A percentile compares a stretch with the other conserved stretches of the same genome.
Evolutionary conservation across 2,329 filamentous ascomycete species (phyloP).

Genomic region (Thelonectria blattea): DNA sequence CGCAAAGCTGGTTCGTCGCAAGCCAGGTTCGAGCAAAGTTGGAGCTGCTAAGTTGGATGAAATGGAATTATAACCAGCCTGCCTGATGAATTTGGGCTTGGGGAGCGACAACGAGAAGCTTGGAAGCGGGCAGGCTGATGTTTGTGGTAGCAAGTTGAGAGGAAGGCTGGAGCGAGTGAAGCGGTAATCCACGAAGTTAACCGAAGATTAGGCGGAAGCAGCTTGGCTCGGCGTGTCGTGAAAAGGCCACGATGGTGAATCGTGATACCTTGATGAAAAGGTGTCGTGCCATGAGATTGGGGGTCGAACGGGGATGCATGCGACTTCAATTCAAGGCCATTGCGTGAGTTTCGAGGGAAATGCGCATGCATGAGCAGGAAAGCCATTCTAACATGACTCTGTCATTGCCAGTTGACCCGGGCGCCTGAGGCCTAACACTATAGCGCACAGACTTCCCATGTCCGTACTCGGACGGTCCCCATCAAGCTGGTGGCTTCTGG

Average conservation of each 20-base stretch:
- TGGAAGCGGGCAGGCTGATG: background rate
- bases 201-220: conserved; percentile 35
- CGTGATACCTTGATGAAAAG: too few species aligned
- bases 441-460: background rate
- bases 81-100: background rate
- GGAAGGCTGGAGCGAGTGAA: conserved; percentile 8
- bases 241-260: too few species aligned
- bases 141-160: conserved; percentile 1
- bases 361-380: too few species aligned
- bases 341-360: too few species aligned
- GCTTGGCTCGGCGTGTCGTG: background rate
- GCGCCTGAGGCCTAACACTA: background rate
- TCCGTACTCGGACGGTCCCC: background rate
- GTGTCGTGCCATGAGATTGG: too few species aligned
- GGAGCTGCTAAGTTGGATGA: background rate
- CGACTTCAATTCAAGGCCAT: too few species aligned
- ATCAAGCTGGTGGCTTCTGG: background rate
- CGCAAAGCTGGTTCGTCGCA: background rate
- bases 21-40: background rate
- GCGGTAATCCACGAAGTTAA: conserved; percentile 21
- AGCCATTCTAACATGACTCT: too few species aligned
- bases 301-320: too few species aligned
- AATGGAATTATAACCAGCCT: background rate
- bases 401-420: too few species aligned
- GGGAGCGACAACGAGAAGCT: background rate